phyloP scores from a whole-genome alignment of 768 basidiomycete species.

The Hygrocybe punicea region DNA sequence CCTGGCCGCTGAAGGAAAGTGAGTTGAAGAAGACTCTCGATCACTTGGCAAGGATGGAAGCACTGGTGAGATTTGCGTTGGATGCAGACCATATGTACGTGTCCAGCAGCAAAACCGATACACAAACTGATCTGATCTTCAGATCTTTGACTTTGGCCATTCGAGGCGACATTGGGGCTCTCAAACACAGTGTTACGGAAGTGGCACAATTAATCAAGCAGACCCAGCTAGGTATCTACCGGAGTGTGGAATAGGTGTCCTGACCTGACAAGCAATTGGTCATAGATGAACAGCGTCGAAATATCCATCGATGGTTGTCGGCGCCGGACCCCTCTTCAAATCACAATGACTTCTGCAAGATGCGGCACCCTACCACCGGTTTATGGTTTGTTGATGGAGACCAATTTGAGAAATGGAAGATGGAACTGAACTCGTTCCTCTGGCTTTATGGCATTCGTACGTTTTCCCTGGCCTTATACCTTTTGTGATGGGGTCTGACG shows the following conservation, averaged over 20 bases:
- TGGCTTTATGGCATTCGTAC: constrained; percentile 4
- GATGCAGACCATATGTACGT: not conserved
- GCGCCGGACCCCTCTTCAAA: too few species aligned
- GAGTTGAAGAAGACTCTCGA: not conserved
- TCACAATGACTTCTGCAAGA: not conserved
- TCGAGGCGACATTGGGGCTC: not conserved
- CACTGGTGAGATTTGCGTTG: not conserved
- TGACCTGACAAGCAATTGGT: not conserved
- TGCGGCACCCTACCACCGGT: not conserved
- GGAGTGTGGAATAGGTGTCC: not conserved
- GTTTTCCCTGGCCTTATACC: not conserved
- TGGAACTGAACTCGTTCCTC: not conserved
- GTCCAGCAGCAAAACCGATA: not conserved
- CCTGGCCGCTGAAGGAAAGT: not conserved
- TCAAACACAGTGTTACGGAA: not conserved
- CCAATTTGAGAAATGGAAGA: not conserved
- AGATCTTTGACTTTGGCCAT: not conserved
- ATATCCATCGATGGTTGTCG: not conserved
- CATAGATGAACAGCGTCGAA: not conserved
- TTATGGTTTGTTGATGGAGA: not conserved
- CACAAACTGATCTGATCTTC: not conserved
- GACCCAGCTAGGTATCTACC: not conserved
- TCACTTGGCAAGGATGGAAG: not conserved
- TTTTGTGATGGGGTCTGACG: not conserved
- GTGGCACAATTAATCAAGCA: not conserved